Evolutionary conservation across 345 rosid genomes (phyloP).

Genomic region (Gossypioides kirkii): DNA sequence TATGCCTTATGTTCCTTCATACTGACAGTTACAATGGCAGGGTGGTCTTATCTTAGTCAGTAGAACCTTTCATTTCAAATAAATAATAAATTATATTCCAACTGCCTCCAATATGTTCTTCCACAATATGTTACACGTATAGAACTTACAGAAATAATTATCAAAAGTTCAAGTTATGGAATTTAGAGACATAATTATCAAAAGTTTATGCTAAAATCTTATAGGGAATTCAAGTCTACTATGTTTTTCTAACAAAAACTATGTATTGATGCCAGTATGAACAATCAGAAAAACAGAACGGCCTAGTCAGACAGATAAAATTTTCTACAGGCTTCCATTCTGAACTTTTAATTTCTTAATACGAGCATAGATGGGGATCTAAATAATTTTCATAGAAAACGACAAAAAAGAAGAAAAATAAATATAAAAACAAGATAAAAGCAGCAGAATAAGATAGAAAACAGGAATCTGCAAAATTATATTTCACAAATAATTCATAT

Average conservation of each 20-base stretch:
- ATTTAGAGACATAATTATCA: neutral
- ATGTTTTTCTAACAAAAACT: slow-evolving; percentile 1
- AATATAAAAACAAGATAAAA: neutral
- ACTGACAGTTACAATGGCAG: too few relatives aligned
- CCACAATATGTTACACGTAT: neutral
- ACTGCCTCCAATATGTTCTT: neutral
- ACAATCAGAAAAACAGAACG: neutral
- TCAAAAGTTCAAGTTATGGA: neutral
- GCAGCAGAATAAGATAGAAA: slow-evolving; percentile 4
- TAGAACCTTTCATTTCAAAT: neutral
- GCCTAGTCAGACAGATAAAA: neutral
- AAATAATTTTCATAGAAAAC: neutral
- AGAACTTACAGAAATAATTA: neutral
- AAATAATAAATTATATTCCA: too few relatives aligned
- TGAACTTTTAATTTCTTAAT: slow-evolving; percentile 9
- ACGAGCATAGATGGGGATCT: slow-evolving; percentile 2
- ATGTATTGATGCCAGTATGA: neutral
- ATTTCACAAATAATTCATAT: slow-evolving; percentile 37
- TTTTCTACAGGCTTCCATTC: slow-evolving; percentile 3
- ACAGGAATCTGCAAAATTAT: slow-evolving; percentile 22
- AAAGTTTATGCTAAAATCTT: neutral
- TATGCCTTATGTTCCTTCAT: neutral
- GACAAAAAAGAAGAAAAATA: neutral
- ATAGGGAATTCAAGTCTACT: neutral
- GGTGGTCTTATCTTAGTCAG: neutral